A percentile compares a stretch with the other conserved stretches of the same genome.
phyloP scores from a whole-genome alignment of 805 yeast genomes.

The Hyphopichia homilentoma region DNA sequence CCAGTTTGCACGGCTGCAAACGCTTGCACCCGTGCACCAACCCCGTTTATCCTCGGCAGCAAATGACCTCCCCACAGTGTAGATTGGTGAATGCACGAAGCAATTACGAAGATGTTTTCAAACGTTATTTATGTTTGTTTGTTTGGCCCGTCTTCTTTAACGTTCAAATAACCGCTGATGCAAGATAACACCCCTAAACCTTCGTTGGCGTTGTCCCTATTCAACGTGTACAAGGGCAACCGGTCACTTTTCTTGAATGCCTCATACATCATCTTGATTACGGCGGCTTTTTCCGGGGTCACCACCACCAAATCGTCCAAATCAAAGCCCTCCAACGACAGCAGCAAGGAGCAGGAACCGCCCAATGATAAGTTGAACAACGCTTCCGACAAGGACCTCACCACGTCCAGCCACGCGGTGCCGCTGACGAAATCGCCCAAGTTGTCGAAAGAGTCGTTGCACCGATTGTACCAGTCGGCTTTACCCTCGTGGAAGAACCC shows the following conservation, averaged over 20 bases:
- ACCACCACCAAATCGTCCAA: slow-evolving; percentile 14
- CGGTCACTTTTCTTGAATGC: slow-evolving; percentile 38
- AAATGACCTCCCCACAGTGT: no score
- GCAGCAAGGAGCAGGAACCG: slow-evolving; percentile 4
- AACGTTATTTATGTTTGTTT: no score
- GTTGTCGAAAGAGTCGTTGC: slow-evolving; percentile 26
- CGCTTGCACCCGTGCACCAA: no score
- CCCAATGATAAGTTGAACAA: slow-evolving; percentile 4
- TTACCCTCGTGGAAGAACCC: slow-evolving; percentile 27
- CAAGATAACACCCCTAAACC: no score
- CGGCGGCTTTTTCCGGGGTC: slow-evolving; percentile 42
- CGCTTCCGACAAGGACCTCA: slow-evolving; percentile 4
- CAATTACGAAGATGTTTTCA: no score
- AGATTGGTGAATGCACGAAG: no score
- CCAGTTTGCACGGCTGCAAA: no score
- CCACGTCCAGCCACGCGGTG: background rate
- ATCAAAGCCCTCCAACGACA: slow-evolving; percentile 3
- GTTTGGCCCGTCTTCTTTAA: no score
- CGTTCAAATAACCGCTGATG: no score
- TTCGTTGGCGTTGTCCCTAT: slow-evolving; percentile 21
- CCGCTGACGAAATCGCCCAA: slow-evolving; percentile 17
- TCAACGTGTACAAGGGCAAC: slow-evolving; percentile 36
- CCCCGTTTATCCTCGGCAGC: no score
- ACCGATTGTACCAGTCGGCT: slow-evolving; percentile 30
- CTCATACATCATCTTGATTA: slow-evolving; percentile 37